Conservation (phyloP, 805 yeast genomes). For the Candida palmyrensis region DNA sequence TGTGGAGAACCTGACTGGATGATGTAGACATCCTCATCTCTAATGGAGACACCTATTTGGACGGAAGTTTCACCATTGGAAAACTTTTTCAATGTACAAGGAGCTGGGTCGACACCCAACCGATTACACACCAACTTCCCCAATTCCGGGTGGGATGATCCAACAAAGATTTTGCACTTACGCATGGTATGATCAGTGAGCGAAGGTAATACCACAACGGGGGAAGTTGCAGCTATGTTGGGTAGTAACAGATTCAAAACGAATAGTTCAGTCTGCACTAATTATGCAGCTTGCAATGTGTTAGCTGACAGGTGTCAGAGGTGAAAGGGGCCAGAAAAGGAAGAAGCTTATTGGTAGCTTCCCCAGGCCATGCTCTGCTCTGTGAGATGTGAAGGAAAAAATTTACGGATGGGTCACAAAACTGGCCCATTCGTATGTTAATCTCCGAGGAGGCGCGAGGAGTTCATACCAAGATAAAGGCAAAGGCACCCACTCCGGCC, state of each 20-base stretch:
- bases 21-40: slow-evolving; percentile 95
- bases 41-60: slow-evolving; percentile 87
- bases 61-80: slow-evolving; percentile 98
- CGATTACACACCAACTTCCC: slow-evolving; percentile 87
- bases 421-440: background rate
- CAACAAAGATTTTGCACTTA: slow-evolving; percentile 94
- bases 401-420: background rate
- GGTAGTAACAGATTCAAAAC: too few species aligned
- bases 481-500: too few species aligned
- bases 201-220: background rate
- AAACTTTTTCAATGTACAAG: slow-evolving; percentile 84
- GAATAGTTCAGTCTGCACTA: too few species aligned
- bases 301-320: too few species aligned
- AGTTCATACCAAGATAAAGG: too few species aligned
- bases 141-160: slow-evolving; percentile 92
- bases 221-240: too few species aligned
- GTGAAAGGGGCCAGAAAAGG: too few species aligned
- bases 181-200: slow-evolving; percentile 52
- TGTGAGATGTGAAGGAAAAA: background rate
- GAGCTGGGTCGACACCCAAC: slow-evolving; percentile 90
- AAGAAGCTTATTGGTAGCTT: background rate
- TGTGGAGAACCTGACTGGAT: slow-evolving; percentile 86
- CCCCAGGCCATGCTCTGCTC: background rate
- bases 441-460: too few species aligned
- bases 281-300: too few species aligned